Conservation (phyloP, 2,329 filamentous ascomycete species). For the Aspergillus spinulosporus region DNA sequence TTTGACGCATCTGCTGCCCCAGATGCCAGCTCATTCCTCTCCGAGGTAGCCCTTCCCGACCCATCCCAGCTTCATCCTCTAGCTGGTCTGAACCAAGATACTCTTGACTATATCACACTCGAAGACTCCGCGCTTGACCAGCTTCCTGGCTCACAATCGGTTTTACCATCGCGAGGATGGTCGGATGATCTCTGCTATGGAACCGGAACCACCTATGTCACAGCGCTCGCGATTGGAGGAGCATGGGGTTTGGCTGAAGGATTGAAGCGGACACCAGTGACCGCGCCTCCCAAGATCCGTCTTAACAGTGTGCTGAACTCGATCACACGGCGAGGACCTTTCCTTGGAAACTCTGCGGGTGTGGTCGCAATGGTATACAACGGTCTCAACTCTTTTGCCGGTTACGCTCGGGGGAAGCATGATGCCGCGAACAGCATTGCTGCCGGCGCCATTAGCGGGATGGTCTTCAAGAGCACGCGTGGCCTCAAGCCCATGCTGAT, state of each 20-base stretch:
- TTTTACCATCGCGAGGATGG: conserved; percentile 92
- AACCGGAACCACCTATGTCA: conserved; percentile 88
- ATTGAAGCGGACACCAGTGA: conserved; percentile 66
- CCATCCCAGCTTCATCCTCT: conserved; percentile 88
- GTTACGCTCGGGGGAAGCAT: conserved; percentile 77
- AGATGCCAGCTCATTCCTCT: conserved; percentile 85
- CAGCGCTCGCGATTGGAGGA: conserved; percentile 82
- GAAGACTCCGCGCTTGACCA: conserved; percentile 89
- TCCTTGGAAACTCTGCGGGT: conserved; percentile 92
- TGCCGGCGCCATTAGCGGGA: conserved; percentile 84
- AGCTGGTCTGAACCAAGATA: conserved; percentile 87
- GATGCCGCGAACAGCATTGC: conserved; percentile 85
- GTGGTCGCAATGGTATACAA: conserved; percentile 97
- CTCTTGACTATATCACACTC: conserved; percentile 89
- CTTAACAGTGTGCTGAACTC: conserved; percentile 95
- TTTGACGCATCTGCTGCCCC: conserved; percentile 73
- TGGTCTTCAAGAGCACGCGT: conserved; percentile 94
- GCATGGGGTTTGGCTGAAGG: conserved; percentile 92
- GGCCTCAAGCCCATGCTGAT: conserved; percentile 91
- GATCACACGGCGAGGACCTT: conserved; percentile 87
- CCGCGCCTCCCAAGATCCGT: conserved; percentile 83
- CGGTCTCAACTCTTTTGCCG: conserved; percentile 81
- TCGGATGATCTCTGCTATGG: conserved; percentile 98
- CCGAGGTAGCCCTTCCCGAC: conserved; percentile 74
- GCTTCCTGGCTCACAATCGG: conserved; percentile 79